Percentiles rank a stretch among this genome's conserved stretches.
Conservation (phyloP, 768 basidiomycete species). For the Phylloporus arenicola region DNA sequence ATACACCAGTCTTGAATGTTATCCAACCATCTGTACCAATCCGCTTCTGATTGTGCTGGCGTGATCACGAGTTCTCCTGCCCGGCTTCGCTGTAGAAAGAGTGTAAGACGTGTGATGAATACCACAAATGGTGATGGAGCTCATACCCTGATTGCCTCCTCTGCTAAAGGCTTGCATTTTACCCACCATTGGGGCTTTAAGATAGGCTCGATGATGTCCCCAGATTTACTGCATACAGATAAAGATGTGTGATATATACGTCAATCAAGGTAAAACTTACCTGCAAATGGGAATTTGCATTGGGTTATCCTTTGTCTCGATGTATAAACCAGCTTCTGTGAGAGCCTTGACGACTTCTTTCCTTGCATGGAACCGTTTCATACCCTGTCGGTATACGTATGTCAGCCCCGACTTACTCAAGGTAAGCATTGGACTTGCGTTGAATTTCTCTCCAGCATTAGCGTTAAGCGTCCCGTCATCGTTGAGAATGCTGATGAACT, state of each 20-base stretch:
- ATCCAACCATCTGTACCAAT: slow-evolving; percentile 96
- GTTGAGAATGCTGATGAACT: slow-evolving; percentile 92
- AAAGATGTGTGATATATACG: background rate
- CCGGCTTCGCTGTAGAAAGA: slow-evolving; percentile 60
- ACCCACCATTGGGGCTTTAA: slow-evolving; percentile 99
- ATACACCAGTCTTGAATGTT: slow-evolving; percentile 98
- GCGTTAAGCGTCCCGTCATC: slow-evolving; percentile 95
- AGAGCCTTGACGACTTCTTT: slow-evolving; percentile 76
- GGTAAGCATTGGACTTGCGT: slow-evolving; percentile 36
- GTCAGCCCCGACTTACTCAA: background rate
- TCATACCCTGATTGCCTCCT: slow-evolving; percentile 77
- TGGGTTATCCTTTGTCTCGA: slow-evolving; percentile 92
- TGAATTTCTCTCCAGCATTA: slow-evolving; percentile 77
- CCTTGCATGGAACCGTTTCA: slow-evolving; percentile 95
- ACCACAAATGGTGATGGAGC: background rate
- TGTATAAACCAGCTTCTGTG: slow-evolving; percentile 77
- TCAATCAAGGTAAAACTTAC: slow-evolving; percentile 30
- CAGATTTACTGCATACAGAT: slow-evolving; percentile 67
- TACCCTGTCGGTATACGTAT: slow-evolving; percentile 49
- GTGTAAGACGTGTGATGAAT: background rate
- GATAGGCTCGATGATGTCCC: slow-evolving; percentile 91
- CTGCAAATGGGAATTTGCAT: slow-evolving; percentile 96
- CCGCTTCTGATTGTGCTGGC: slow-evolving; percentile 83
- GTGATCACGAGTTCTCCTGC: slow-evolving; percentile 81
- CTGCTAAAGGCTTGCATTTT: slow-evolving; percentile 83